A percentile compares a stretch with the other conserved stretches of the same genome.
Evolutionary conservation across 352 stramenopile genomes (phyloP).

Genomic region (Phytopythium litorale): DNA sequence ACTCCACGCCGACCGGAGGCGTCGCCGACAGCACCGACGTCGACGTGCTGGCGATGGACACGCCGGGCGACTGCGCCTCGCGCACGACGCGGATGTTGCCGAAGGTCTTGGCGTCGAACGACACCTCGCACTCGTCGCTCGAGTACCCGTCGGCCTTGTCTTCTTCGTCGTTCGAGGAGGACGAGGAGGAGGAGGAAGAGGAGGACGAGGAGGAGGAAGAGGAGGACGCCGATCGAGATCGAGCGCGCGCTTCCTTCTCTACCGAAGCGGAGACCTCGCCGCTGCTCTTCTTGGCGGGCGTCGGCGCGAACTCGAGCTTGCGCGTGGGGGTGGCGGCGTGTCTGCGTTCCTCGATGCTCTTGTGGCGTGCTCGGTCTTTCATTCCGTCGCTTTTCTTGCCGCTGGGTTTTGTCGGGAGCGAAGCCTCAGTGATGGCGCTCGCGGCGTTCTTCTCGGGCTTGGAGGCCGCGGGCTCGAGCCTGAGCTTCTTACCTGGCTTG

Average conservation of each 20-base stretch:
- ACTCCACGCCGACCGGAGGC: conserved; percentile 45
- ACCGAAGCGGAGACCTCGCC: not conserved
- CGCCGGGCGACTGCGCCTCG: conserved; percentile 32
- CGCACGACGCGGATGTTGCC: conserved; percentile 57
- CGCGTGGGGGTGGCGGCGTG: conserved; percentile 18
- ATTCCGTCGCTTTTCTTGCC: not conserved
- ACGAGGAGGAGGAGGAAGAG: conserved; percentile 17
- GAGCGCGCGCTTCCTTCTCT: conserved; percentile 10
- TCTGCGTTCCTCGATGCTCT: not conserved
- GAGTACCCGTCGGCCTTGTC: conserved; percentile 23
- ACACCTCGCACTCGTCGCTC: conserved; percentile 58
- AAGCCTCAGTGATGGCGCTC: not conserved
- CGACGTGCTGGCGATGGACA: conserved; percentile 36
- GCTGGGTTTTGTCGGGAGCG: not conserved
- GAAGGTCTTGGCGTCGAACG: conserved; percentile 59
- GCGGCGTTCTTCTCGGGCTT: conserved; percentile 11
- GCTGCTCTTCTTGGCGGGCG: conserved; percentile 23
- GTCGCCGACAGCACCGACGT: conserved; percentile 16
- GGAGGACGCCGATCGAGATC: not conserved
- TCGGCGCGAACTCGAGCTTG: conserved; percentile 44
- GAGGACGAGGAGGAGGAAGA: not conserved
- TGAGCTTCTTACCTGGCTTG: conserved; percentile 24
- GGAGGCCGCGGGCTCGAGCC: conserved; percentile 3
- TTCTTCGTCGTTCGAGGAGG: conserved; percentile 21
- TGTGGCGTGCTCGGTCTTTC: not conserved